A percentile compares a stretch with the other conserved stretches of the same genome.
These are phyloP conservation scores for Suhomyces terraborum DNA, from an alignment of 1,139 yeast species.

Conservation along the genomic window DNA sequence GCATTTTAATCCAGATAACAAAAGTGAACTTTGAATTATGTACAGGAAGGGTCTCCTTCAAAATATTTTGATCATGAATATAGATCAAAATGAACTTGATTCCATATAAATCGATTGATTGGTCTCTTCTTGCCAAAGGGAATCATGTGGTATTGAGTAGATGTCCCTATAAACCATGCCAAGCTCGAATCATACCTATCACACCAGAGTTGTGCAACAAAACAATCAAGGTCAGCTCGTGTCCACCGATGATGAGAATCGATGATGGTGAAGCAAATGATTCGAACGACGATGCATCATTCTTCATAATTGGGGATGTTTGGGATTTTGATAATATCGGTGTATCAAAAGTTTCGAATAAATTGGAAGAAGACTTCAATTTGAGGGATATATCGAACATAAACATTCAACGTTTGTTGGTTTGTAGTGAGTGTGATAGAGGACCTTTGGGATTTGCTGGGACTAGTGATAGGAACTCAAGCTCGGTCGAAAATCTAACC, in stretches of 20 bases:
- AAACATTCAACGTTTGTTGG: slow-evolving; percentile 50
- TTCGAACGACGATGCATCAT: slow-evolving; percentile 3
- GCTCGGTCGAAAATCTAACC: slow-evolving; percentile 39
- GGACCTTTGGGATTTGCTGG: slow-evolving; percentile 77
- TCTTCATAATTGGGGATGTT: slow-evolving; percentile 52
- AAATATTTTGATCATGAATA: too few relatives aligned
- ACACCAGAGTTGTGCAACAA: slow-evolving; percentile 16
- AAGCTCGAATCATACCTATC: slow-evolving; percentile 38
- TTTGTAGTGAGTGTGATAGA: slow-evolving; percentile 73
- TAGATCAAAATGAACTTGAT: slow-evolving; percentile 2
- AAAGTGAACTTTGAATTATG: too few relatives aligned
- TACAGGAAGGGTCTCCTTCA: too few relatives aligned
- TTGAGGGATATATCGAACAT: slow-evolving; percentile 4
- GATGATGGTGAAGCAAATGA: slow-evolving; percentile 8
- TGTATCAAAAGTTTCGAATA: slow-evolving; percentile 55
- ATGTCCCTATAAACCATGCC: slow-evolving; percentile 42
- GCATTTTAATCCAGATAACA: too few relatives aligned
- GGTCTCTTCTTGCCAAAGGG: slow-evolving; percentile 3
- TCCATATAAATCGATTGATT: slow-evolving; percentile 8
- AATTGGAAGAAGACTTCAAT: slow-evolving; percentile 18
- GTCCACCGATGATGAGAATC: slow-evolving; percentile 30
- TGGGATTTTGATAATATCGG: slow-evolving; percentile 83
- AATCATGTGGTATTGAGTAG: slow-evolving; percentile 21
- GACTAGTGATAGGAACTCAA: slow-evolving; percentile 23
- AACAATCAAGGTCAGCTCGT: slow-evolving; percentile 21